Evolutionary conservation across 495 filamentous ascomycete species (phyloP), one percentile per base, ranked within the genome.

Genomic region (Letharia columbiana): DNA sequence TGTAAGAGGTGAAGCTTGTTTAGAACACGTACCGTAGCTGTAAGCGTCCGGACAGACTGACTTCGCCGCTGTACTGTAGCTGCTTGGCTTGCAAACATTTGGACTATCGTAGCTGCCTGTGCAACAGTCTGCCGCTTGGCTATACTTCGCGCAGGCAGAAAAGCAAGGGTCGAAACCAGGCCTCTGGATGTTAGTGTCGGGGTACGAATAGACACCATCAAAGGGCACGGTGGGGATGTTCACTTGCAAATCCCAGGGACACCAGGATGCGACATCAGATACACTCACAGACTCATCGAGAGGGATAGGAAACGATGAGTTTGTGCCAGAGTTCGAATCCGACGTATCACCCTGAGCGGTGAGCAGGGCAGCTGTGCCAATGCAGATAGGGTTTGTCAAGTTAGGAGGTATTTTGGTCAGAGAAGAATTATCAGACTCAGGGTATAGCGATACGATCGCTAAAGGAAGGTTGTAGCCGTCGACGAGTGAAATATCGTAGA

Each of bases 391-490:
- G 72, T 90, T 91, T 23, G 85, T 89, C n/a, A 90, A 78, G 70
- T 89, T 89, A 8, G 87, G 86, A 18, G 87, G 86, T 67, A 91
- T 83, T 67, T 81, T 80, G 52, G 75, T 70, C 23, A 84, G 72
- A 17, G 75, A 77, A 12, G 77, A 75, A 72, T 87, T 84, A 40
- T 71, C 75, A 20, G 74, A 71, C n/a, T 79, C 71, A 33, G 77
- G 79, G 40, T 78, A 86, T 58, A 82, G 78, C 72, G 81, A 86
- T 62, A 87, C 77, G 65, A 93, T 85, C 39, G 79, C 87, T 62
- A 93, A 68, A 10, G 88, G 88, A 12, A 92, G 75, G 73, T 92
- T 92, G 80, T 92, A 92, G 50, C 90, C 90, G 73, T 93, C 90
- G 39, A 93, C 90, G 44, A 92, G 82, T 44, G 88, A 91, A 66